Percentiles rank a stretch among this genome's conserved stretches.
Evolutionary conservation across 1,139 yeast species (phyloP).

Genomic region (Yamadazyma conglobata): DNA sequence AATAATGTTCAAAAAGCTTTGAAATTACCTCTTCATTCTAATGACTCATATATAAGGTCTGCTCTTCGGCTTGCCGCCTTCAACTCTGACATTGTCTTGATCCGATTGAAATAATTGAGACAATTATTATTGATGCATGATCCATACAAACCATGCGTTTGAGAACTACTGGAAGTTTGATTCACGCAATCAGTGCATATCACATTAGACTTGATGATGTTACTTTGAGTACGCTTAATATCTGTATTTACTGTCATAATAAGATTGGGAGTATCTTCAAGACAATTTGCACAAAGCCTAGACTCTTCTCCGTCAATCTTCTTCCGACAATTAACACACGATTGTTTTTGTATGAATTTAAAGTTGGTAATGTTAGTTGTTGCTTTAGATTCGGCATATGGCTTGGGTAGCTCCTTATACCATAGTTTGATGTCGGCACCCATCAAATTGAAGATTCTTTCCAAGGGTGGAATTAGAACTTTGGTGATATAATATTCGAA

Average conservation of each 20-base stretch:
- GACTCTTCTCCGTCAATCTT: slow-evolving; percentile 8
- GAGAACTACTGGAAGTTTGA: slow-evolving; percentile 14
- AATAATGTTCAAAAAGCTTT: too few relatives aligned
- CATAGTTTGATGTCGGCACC: slow-evolving; percentile 80
- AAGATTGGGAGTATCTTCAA: slow-evolving; percentile 18
- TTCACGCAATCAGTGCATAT: slow-evolving; percentile 27
- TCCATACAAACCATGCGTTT: slow-evolving; percentile 11
- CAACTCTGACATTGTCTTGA: slow-evolving; percentile 17
- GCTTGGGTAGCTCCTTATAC: slow-evolving; percentile 68
- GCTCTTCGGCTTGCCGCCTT: not conserved
- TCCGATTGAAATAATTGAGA: slow-evolving; percentile 20
- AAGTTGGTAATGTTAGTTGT: slow-evolving; percentile 11
- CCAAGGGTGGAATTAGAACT: slow-evolving; percentile 85
- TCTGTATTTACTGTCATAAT: slow-evolving; percentile 19
- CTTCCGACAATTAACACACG: slow-evolving; percentile 27
- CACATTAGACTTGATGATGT: slow-evolving; percentile 13
- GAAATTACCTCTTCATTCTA: too few relatives aligned
- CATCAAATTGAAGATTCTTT: slow-evolving; percentile 72
- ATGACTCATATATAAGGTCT: not conserved
- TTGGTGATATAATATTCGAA: slow-evolving; percentile 80
- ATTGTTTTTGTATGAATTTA: slow-evolving; percentile 16
- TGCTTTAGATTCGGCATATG: slow-evolving; percentile 3
- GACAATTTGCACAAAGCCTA: slow-evolving; percentile 23
- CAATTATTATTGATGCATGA: slow-evolving; percentile 34
- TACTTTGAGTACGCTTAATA: slow-evolving; percentile 15